These are phyloP conservation scores for Cryptococcus hybrid DNA, from an alignment of 1,284 basidiomycete genomes.

Conservation along the genomic window DNA sequence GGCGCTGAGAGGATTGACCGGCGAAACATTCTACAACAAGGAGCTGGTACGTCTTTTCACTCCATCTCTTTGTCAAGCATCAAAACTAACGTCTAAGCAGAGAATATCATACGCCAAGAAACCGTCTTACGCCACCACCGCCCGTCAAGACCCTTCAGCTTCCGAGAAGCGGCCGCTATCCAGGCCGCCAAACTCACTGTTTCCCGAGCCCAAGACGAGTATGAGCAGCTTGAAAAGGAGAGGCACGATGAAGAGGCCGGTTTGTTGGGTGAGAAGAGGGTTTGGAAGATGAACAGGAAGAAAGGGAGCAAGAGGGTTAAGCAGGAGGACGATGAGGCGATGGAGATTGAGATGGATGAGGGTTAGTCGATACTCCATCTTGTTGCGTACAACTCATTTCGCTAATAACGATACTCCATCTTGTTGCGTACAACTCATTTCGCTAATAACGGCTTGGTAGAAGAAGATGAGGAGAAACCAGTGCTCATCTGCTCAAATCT, in stretches of 20 bases:
- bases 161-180: conserved; percentile 56
- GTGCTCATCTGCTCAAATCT: no score
- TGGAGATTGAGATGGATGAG: conserved; percentile 50
- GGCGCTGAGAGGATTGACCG: conserved; percentile 84
- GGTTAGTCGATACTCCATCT: no score
- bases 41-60: conserved; percentile 29
- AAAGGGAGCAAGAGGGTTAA: conserved; percentile 29
- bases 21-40: conserved; percentile 76
- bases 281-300: conserved; percentile 58
- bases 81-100: conserved; percentile 51
- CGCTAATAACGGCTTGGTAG: no score
- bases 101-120: conserved; percentile 82
- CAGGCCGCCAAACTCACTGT: conserved; percentile 47
- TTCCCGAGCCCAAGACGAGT: conserved; percentile 53
- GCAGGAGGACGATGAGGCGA: conserved; percentile 36
- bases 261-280: conserved; percentile 49
- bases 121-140: conserved; percentile 76
- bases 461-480: no score
- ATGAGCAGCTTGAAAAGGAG: conserved; percentile 59
- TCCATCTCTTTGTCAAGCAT: neutral
- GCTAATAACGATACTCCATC: no score
- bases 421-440: no score
- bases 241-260: conserved; percentile 61
- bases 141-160: conserved; percentile 57
- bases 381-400: no score